Conservation (phyloP, 495 filamentous ascomycete species). For the Cercophora sp. region DNA sequence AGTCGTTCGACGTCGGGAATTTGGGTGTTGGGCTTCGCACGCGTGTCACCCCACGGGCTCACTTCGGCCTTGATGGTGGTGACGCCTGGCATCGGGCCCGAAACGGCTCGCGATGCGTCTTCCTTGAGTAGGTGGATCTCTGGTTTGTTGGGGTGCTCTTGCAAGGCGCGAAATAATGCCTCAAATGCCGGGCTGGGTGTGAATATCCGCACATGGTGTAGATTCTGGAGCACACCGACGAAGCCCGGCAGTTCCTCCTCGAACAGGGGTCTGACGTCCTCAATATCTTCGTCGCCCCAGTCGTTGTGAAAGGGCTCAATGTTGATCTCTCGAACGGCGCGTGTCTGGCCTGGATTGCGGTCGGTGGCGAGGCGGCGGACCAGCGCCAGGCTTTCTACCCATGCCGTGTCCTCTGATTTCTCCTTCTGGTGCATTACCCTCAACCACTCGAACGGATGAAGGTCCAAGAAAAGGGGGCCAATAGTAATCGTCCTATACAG, state of each 20-base stretch:
- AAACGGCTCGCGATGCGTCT: not conserved
- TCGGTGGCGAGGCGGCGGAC: conserved; percentile 3
- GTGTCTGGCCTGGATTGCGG: not conserved
- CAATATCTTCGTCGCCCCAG: not conserved
- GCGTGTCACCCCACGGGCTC: not conserved
- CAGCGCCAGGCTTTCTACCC: not conserved
- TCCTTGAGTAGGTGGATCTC: conserved; percentile 4
- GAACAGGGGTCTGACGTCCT: too few relatives aligned
- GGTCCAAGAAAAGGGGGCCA: not conserved
- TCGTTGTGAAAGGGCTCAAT: not conserved
- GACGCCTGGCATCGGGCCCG: conserved; percentile 2
- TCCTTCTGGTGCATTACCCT: not conserved
- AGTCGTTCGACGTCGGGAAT: not conserved
- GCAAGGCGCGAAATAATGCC: not conserved
- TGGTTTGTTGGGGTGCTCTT: conserved; percentile 8
- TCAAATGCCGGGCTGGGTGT: not conserved
- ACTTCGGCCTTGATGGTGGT: not conserved
- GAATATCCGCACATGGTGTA: not conserved
- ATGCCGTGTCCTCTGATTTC: not conserved
- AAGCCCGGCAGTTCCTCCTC: not conserved
- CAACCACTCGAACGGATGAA: not conserved
- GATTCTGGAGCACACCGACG: not conserved
- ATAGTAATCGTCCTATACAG: not conserved
- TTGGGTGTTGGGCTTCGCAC: not conserved
- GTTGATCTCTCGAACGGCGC: not conserved